These are phyloP conservation scores for Phialophora verrucosa DNA, from an alignment of 2,329 filamentous ascomycete species.

Conservation along the genomic window DNA sequence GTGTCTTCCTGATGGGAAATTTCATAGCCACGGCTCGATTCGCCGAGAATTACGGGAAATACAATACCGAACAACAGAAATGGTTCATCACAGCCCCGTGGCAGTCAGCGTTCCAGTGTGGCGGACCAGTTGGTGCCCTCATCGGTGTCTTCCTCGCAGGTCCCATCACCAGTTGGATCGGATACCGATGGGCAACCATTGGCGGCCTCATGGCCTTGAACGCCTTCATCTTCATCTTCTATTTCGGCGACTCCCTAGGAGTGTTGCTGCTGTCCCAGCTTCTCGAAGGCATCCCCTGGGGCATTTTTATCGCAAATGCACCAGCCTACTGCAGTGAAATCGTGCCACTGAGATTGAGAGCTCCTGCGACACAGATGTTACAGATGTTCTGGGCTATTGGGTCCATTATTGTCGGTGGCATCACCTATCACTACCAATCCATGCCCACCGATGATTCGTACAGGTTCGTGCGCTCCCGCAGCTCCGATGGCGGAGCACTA, in stretches of 20 bases:
- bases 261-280: slow-evolving; percentile 61
- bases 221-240: slow-evolving; percentile 64
- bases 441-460: slow-evolving; percentile 46
- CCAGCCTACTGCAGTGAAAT: slow-evolving; percentile 69
- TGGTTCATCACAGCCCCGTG: slow-evolving; percentile 59
- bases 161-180: slow-evolving; percentile 65
- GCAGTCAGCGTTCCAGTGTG: slow-evolving; percentile 64
- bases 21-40: slow-evolving; percentile 62
- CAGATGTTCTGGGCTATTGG: slow-evolving; percentile 72
- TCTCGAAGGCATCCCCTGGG: slow-evolving; percentile 68
- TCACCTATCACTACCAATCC: slow-evolving; percentile 61
- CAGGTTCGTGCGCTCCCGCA: slow-evolving; percentile 47
- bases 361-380: slow-evolving; percentile 65
- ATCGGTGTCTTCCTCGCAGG: slow-evolving; percentile 66
- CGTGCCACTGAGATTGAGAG: slow-evolving; percentile 63
- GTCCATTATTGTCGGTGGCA: slow-evolving; percentile 63
- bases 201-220: slow-evolving; percentile 63
- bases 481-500: slow-evolving; percentile 38
- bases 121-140: slow-evolving; percentile 64
- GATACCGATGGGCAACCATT: slow-evolving; percentile 66
- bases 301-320: slow-evolving; percentile 69
- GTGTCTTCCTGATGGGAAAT: slow-evolving; percentile 65
- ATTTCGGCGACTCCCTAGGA: slow-evolving; percentile 52
- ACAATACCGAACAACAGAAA: slow-evolving; percentile 35
- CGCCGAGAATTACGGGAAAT: slow-evolving; percentile 54